Conservation (phyloP, 2,329 filamentous ascomycete genomes). For the Tolypocladium ophioglossoides region DNA sequence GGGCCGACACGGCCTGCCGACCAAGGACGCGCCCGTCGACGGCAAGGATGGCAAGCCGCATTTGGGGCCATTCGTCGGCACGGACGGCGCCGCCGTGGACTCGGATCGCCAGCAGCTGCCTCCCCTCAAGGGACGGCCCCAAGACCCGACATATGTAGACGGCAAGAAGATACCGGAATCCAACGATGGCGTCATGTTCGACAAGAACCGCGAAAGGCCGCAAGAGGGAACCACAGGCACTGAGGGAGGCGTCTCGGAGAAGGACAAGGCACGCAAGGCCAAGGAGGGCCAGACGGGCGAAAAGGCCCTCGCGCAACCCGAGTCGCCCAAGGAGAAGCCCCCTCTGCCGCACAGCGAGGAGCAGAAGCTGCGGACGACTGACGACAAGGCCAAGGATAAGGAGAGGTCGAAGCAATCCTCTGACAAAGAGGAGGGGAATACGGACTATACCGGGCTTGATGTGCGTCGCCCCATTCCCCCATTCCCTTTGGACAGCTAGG, state of each 20-base stretch:
- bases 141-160: constrained; percentile 42
- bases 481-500: not conserved
- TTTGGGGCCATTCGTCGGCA: constrained; percentile 67
- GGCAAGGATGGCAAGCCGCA: constrained; percentile 92
- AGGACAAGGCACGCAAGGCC: constrained; percentile 63
- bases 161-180: constrained; percentile 51
- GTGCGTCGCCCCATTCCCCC: constrained; percentile 10
- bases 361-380: constrained; percentile 45
- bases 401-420: constrained; percentile 28
- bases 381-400: constrained; percentile 30
- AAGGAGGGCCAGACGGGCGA: constrained; percentile 55
- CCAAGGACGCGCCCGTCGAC: constrained; percentile 79
- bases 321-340: constrained; percentile 75
- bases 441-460: constrained; percentile 24
- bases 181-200: constrained; percentile 86
- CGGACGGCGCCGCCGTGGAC: constrained; percentile 23
- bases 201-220: constrained; percentile 63
- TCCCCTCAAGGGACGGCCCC: constrained; percentile 36
- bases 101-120: constrained; percentile 28
- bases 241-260: constrained; percentile 81
- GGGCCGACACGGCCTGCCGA: constrained; percentile 27
- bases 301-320: constrained; percentile 64
- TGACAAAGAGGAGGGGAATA: constrained; percentile 27
- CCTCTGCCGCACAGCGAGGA: constrained; percentile 74
- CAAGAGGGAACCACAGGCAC: constrained; percentile 83